phyloP scores from a whole-genome alignment of 768 basidiomycete genomes.

The Mycena crocata region DNA sequence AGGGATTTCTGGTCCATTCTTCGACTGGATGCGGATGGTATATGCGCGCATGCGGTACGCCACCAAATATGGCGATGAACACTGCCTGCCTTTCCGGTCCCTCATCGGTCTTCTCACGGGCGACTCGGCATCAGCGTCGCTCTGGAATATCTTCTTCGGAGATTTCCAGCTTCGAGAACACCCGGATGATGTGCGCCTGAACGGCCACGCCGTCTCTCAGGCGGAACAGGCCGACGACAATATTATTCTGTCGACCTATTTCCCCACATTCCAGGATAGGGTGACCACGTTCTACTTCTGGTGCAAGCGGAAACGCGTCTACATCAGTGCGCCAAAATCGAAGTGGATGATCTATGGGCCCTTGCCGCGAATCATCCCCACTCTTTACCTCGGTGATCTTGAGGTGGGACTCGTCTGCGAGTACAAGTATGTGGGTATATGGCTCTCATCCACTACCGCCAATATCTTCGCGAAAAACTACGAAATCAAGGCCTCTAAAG shows the following conservation, averaged over 20 bases:
- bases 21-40: too few relatives aligned
- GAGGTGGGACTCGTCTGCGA: background rate
- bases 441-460: slow-evolving; percentile 2
- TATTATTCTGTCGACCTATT: too few relatives aligned
- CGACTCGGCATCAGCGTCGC: too few relatives aligned
- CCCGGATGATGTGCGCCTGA: too few relatives aligned
- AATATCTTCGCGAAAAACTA: slow-evolving; percentile 16
- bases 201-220: too few relatives aligned
- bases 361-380: background rate
- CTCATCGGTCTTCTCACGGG: too few relatives aligned
- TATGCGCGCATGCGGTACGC: background rate
- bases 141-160: too few relatives aligned
- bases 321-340: slow-evolving; percentile 38
- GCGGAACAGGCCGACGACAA: too few relatives aligned
- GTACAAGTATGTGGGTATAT: slow-evolving; percentile 32
- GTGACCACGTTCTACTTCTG: slow-evolving; percentile 29
- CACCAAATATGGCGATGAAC: background rate
- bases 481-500: slow-evolving; percentile 27
- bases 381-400: background rate
- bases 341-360: slow-evolving; percentile 33
- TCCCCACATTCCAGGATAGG: too few relatives aligned
- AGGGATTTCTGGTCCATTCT: background rate
- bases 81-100: too few relatives aligned
- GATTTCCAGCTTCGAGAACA: too few relatives aligned
- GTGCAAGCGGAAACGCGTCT: slow-evolving; percentile 37